Base-by-base conservation (phyloP, 1,284 basidiomycete genomes). In the Ceraceosorus guamensis region DNA sequence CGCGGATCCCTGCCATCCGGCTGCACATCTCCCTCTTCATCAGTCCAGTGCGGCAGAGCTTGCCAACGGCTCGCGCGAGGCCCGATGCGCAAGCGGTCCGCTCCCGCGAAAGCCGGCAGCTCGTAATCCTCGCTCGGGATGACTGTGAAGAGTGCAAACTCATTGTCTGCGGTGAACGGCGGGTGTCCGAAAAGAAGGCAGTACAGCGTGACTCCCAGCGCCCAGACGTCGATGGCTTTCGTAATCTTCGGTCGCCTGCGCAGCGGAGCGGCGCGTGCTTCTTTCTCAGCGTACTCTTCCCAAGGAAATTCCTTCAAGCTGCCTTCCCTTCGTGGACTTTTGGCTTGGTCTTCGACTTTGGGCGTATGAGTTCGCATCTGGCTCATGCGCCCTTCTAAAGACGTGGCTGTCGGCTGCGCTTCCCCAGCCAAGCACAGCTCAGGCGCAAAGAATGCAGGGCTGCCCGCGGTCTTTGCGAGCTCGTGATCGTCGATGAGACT, bases 221-320 rank as follows among this genome's bases (percentile, higher is more conserved):
- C 92, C 93, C 93, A 99, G n/a, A 98, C 84, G 71, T 99, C 95
- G 74, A 98, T 95, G 4, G 91, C 87, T 75, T 93, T 91, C 39
- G 91, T 93, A 62, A 98, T 88, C 6, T 16, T 41, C 39, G 39
- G 39, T 16, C 16, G 10, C 24, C 24, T 24, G 24, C 24, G 24
- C 24, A 24, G 24, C 24, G 24, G 24, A 24, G 24, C 24, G 24
- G 24, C 24, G 24, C 24, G 24, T 24, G 24, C 24, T 16, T 41
- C 16, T 30, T 5, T 16, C 33, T 24, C n/a, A 8, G 24, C 45
- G 16, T 10, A n/a, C 18, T 56, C 49, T 24, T 18, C 11, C 55
- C 55, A 57, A 3, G 55, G 55, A 35, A 57, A 57, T 43, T 57
- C 55, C 30, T 30, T 11, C 11, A n/a, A 16, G 14, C n/a, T n/a